A percentile compares a stretch with the other conserved stretches of the same genome.
These are phyloP conservation scores for Ganoderma leucocontextum DNA, from an alignment of 1,284 basidiomycete genomes.

Conservation along the genomic window DNA sequence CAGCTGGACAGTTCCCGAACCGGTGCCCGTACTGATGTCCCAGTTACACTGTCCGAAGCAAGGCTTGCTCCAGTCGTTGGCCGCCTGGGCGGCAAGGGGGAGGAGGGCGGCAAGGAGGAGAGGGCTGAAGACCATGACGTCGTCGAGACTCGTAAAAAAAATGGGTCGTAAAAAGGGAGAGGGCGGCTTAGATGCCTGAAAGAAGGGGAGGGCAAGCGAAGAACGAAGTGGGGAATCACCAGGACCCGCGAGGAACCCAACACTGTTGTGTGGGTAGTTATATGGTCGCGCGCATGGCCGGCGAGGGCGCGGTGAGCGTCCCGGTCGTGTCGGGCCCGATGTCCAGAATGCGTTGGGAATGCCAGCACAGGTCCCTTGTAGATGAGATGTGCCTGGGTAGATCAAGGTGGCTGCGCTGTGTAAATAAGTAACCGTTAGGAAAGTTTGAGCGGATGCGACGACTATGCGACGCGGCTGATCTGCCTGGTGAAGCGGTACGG, in stretches of 20 bases:
- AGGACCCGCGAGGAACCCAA: slow-evolving; percentile 16
- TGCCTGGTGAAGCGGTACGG: slow-evolving; percentile 8
- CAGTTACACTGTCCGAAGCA: slow-evolving; percentile 35
- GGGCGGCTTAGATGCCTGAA: slow-evolving; percentile 10
- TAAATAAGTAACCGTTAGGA: neutral
- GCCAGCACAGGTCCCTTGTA: neutral
- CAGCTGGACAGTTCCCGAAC: slow-evolving; percentile 31
- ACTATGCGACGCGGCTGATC: neutral
- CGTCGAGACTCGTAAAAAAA: slow-evolving; percentile 12
- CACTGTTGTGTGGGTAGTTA: slow-evolving; percentile 3
- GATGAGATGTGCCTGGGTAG: slow-evolving; percentile 9
- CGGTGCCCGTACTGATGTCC: slow-evolving; percentile 26
- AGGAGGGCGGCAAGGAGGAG: slow-evolving; percentile 31
- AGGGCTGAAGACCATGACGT: slow-evolving; percentile 29
- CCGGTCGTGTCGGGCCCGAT: neutral
- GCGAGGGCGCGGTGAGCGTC: slow-evolving; percentile 1
- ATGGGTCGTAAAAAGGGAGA: neutral
- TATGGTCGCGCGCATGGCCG: slow-evolving; percentile 2
- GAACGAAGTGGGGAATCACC: slow-evolving; percentile 28
- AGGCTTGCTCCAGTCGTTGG: slow-evolving; percentile 35
- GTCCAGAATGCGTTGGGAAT: neutral
- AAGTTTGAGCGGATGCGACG: neutral
- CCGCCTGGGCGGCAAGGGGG: slow-evolving; percentile 29
- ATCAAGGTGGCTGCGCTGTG: neutral
- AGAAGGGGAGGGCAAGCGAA: slow-evolving; percentile 20